Conservation (phyloP, 169 alveolate genomes). For the Cryptosporidium parvum region DNA sequence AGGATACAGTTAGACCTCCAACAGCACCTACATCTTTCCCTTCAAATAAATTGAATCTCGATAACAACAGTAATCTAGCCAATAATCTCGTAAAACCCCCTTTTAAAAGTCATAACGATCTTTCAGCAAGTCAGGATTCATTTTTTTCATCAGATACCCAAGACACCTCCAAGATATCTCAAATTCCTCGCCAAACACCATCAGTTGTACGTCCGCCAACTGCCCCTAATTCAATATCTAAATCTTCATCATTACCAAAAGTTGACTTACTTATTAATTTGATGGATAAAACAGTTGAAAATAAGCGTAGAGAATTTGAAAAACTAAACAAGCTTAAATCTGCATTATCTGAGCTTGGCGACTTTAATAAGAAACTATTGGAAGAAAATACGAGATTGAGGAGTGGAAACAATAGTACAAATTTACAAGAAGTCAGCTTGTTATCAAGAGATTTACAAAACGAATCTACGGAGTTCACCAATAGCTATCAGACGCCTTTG, state of each 20-base stretch:
- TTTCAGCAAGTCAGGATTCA: background rate
- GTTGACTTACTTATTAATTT: constrained; percentile 67
- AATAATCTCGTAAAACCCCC: background rate
- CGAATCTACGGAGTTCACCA: constrained; percentile 5
- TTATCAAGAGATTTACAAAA: background rate
- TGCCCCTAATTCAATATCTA: constrained; percentile 50
- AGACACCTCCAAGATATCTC: background rate
- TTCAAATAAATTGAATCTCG: background rate
- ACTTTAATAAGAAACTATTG: constrained; percentile 49
- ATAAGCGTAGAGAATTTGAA: constrained; percentile 46
- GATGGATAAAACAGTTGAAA: constrained; percentile 70
- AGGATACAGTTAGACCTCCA: constrained; percentile 53
- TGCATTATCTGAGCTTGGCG: constrained; percentile 69
- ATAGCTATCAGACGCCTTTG: constrained; percentile 11
- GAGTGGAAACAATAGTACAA: constrained; percentile 38
- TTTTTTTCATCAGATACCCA: background rate
- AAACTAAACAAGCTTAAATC: constrained; percentile 38
- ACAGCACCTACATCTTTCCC: constrained; percentile 61
- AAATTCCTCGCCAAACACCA: background rate
- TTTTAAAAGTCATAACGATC: background rate
- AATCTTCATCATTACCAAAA: constrained; percentile 34
- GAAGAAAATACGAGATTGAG: constrained; percentile 65
- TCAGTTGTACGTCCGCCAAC: constrained; percentile 56
- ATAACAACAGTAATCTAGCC: background rate
- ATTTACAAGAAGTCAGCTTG: constrained; percentile 3